Conservation (phyloP, 129 eudicot species). For the Lactuca saligna region DNA sequence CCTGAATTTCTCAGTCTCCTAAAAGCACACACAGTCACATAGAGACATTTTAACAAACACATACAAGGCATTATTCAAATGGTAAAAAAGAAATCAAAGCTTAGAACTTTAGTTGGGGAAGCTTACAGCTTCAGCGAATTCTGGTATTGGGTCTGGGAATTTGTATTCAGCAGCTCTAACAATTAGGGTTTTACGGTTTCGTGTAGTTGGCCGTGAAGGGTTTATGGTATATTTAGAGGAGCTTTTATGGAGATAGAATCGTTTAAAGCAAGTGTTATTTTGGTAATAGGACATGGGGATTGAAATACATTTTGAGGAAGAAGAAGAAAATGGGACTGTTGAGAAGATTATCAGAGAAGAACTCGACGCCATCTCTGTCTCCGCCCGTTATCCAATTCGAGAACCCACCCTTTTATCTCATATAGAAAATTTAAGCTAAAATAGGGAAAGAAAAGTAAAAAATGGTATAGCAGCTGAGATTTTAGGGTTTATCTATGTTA, state of each 20-base stretch:
- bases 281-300: slow-evolving; percentile 21
- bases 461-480: background rate
- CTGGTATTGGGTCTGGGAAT: slow-evolving; percentile 97
- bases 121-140: slow-evolving; percentile 80
- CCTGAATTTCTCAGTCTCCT: slow-evolving; percentile 78
- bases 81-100: background rate
- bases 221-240: slow-evolving; percentile 9
- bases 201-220: slow-evolving; percentile 33
- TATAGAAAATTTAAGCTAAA: background rate
- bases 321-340: slow-evolving; percentile 31
- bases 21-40: slow-evolving; percentile 6
- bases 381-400: slow-evolving; percentile 26
- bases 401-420: background rate
- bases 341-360: slow-evolving; percentile 28
- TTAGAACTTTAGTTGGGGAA: background rate
- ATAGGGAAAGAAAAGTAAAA: background rate
- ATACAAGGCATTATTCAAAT: slow-evolving; percentile 5
- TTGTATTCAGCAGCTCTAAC: slow-evolving; percentile 87
- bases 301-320: slow-evolving; percentile 31
- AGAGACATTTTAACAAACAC: slow-evolving; percentile 26
- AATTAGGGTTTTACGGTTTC: slow-evolving; percentile 45
- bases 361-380: slow-evolving; percentile 32
- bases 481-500: slow-evolving; percentile 3
- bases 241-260: slow-evolving; percentile 17
- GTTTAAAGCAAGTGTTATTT: slow-evolving; percentile 1